Base-by-base conservation (phyloP, 2,329 filamentous ascomycete genomes). In the Fusarium virguliforme region DNA sequence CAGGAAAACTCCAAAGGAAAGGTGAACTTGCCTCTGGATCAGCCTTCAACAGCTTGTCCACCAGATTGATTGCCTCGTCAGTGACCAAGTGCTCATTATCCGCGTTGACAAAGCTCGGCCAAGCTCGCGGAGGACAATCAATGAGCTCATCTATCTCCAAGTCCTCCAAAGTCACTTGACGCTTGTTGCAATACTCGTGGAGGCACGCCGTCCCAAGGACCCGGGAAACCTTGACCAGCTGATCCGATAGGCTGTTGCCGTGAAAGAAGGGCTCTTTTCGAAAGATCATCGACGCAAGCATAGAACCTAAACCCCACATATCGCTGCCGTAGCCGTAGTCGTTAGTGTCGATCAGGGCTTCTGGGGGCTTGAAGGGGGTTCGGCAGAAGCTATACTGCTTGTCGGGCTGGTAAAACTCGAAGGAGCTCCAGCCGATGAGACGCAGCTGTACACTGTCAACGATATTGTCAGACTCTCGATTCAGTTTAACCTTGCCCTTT, bases 261-360 rank as follows among this genome's bases (percentile, higher is more conserved):
- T 98, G 95, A 87, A 99, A 99, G 84, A 98, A 99, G 1, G 96
- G 96, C 79, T 98, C 96, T 81, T 98, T 98, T 78, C 95, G 89
- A 86, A 99, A 99, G 79, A 98, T 98, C 95, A 99, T 98, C 18
- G 95, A 97, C 0, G 96, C 96, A 78, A 98, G 97, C 96, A 99
- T 99, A 73, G 95, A 94, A 26, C 96, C 96, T 34, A 98, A 85
- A 60, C 94, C 97, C 96, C 96, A 99, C 94, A 99, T 98, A 80
- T 99, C 96, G 56, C 99, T 87, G 62, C 95, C 97, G 85, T 97
- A 98, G 83, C 98, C 95, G 83, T 98, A 98, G 82, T 97, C 94
- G 79, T 98, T 95, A 84, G 95, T 98, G 76, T 98, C 95, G 48
- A 98, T 95, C 1, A 99, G 88, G 58, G 98, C 85, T 80, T 99